Base-by-base conservation (phyloP, 2,329 filamentous ascomycete species). In the Elsinoe ampelina region DNA sequence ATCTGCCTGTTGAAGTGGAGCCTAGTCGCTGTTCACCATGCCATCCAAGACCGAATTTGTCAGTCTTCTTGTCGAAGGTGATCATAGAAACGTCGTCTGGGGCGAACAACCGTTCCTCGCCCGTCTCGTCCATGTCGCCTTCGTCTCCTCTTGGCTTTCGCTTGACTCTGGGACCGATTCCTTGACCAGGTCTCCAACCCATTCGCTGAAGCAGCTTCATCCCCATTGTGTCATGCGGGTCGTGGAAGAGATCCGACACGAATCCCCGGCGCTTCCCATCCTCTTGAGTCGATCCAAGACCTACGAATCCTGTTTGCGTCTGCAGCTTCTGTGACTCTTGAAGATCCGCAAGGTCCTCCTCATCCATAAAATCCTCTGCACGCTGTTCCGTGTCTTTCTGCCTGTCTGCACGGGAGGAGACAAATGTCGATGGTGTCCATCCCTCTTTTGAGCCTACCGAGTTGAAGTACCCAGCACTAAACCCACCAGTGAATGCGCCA, bases 371-470 rank as follows among this genome's bases (percentile, higher is more conserved):
- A 67, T 97, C 91, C 70, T 97, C 90, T 0, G 84, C 81, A 48
- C 84, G 82, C 67, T 87, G 83, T 61, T 78, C 70, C 17, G 63
- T 63, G 60, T 80, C 77, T 67, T 87, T 88, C 61, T 80, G 83
- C 57, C 90, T 86, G 65, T 88, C 89, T 38, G 81, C 75, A 20
- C 93, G 86, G 54, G 91, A 96, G 5, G 92, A 97, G 8, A 95
- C 85, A 70, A 97, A 98, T 0, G 88, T 86, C 19, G 89, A 84
- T 1, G 93, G 93, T 0, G 89, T 85, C 92, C 92, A 98, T 75
- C 93, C 93, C 77, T 98, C 92, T 72, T 97, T 97, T 57, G 92
- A 96, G 55, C 93, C 93, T 63, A 97, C 93, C 4, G 91, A 95
- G 70, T 98, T 98, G 75, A 93, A 97, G 73, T 97, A 96, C 63